Percentiles rank a stretch among this genome's conserved stretches.
phyloP scores from a whole-genome alignment of 2,329 filamentous ascomycete species.

The Penicillium sp. region DNA sequence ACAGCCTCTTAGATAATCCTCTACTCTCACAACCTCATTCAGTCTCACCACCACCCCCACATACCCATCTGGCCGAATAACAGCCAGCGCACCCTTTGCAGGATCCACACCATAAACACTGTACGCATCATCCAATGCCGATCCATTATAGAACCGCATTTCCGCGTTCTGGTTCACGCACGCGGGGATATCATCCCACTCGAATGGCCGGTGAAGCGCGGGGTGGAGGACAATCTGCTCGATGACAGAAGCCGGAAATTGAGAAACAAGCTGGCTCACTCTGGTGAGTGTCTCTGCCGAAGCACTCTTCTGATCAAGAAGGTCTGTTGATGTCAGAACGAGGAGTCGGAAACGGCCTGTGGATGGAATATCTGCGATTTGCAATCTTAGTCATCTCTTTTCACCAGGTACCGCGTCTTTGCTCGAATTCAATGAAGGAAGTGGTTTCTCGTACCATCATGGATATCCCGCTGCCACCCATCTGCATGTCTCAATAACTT shows the following conservation, averaged over 20 bases:
- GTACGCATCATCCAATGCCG: conserved; percentile 37
- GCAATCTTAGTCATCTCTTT: background rate
- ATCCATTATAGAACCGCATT: conserved; percentile 37
- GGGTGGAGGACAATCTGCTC: conserved; percentile 40
- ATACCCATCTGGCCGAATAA: conserved; percentile 43
- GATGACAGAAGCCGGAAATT: conserved; percentile 29
- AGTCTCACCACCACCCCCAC: conserved; percentile 31
- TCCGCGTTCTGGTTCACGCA: conserved; percentile 36
- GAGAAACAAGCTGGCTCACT: conserved; percentile 22
- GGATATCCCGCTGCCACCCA: conserved; percentile 35
- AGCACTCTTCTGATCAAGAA: conserved; percentile 28
- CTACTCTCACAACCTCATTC: conserved; percentile 25
- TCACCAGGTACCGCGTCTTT: background rate
- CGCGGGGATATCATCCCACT: conserved; percentile 33
- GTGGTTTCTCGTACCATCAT: conserved; percentile 30
- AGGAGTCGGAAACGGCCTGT: conserved; percentile 40
- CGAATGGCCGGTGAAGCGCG: conserved; percentile 26
- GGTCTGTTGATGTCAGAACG: conserved; percentile 34
- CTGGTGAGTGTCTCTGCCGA: conserved; percentile 26
- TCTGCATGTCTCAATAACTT: conserved; percentile 37
- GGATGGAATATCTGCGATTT: conserved; percentile 33
- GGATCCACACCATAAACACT: conserved; percentile 35
- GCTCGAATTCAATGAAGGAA: background rate
- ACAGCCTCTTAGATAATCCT: conserved; percentile 25
- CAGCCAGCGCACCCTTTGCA: conserved; percentile 31